Evolutionary conservation across 805 yeast genomes (phyloP).

Genomic region (Saccharomycopsis oosterbeekiorum): DNA sequence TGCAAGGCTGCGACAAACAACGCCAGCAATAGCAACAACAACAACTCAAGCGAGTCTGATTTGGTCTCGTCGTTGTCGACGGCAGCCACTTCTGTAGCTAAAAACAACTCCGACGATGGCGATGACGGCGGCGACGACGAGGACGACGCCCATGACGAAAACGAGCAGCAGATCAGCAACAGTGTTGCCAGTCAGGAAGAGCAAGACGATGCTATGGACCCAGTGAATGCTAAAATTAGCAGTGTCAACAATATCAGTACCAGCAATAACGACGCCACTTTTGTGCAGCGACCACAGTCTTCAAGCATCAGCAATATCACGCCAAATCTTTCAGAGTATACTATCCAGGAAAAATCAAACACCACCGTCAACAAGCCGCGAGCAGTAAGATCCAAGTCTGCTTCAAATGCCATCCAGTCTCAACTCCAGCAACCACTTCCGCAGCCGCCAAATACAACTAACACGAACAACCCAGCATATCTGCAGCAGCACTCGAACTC

Average conservation of each 20-base stretch:
- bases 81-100: neutral
- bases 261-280: neutral
- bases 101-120: neutral
- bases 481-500: neutral
- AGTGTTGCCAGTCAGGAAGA: neutral
- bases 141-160: neutral
- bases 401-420: neutral
- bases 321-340: neutral
- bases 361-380: neutral
- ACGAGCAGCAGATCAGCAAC: neutral
- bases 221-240: neutral
- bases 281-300: neutral
- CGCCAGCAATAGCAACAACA: neutral
- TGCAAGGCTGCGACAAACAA: neutral
- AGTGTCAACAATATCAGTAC: neutral
- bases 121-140: neutral
- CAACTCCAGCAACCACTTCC: neutral
- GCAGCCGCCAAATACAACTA: neutral
- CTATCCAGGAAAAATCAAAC: neutral
- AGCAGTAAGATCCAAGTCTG: neutral
- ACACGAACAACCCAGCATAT: neutral
- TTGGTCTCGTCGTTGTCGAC: neutral
- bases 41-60: neutral
- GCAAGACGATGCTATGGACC: neutral
- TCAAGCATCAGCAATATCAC: neutral